Evolutionary conservation across 1,284 basidiomycete species (phyloP).

Genomic region (Ganoderma lingzhi): DNA sequence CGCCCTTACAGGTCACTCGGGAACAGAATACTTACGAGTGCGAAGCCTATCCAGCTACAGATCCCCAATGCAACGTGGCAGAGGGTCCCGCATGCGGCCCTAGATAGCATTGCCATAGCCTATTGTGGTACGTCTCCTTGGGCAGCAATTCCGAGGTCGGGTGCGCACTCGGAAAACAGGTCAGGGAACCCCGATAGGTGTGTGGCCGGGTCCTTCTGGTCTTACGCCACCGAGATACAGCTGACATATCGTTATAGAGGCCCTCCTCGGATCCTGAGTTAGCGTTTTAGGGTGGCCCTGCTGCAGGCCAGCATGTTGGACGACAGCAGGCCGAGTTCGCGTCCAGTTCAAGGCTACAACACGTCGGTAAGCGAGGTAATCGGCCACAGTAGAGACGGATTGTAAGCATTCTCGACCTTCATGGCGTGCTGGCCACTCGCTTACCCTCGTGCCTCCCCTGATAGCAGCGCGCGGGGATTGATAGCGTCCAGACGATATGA

Average conservation of each 20-base stretch:
- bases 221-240: constrained; percentile 8
- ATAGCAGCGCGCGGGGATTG: constrained; percentile 25
- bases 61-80: not conserved
- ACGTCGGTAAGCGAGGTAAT: not conserved
- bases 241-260: not conserved
- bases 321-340: constrained; percentile 5
- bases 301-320: not conserved
- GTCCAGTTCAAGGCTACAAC: constrained; percentile 2
- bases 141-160: not conserved
- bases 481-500: constrained; percentile 13
- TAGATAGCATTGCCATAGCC: not conserved
- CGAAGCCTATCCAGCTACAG: not conserved
- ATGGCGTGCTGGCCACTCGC: constrained; percentile 9
- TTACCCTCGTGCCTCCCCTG: constrained; percentile 20
- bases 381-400: constrained; percentile 11
- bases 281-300: constrained; percentile 18
- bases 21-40: not conserved
- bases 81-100: not conserved
- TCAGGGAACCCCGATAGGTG: not conserved
- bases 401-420: constrained; percentile 6
- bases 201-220: constrained; percentile 13
- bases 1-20: not conserved
- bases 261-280: constrained; percentile 2
- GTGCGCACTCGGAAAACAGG: not conserved
- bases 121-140: not conserved